Conservation (phyloP, 495 filamentous ascomycete species). For the Astrothelium macrocarpum region DNA sequence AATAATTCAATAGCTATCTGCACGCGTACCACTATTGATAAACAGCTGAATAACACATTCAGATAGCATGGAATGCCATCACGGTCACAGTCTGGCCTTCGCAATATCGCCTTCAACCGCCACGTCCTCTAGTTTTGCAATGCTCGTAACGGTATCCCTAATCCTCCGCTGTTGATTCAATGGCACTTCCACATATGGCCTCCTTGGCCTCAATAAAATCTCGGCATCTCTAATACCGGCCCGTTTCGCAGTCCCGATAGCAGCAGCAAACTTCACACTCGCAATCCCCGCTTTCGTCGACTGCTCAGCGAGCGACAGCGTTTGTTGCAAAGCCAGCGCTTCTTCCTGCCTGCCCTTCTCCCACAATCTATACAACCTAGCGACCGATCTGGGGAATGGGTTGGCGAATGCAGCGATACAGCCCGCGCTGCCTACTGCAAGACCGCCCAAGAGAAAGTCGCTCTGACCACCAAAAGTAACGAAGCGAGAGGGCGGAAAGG, state of each 20-base stretch:
- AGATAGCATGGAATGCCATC: not conserved
- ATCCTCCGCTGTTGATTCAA: constrained; percentile 20
- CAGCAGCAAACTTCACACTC: constrained; percentile 52
- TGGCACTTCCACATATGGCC: constrained; percentile 43
- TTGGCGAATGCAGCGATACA: constrained; percentile 59
- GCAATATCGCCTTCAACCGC: not conserved
- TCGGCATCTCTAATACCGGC: constrained; percentile 47
- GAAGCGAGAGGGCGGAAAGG: constrained; percentile 46
- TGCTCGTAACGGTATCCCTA: not conserved
- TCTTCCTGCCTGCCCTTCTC: constrained; percentile 39
- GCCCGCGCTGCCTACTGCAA: constrained; percentile 48
- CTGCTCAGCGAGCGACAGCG: constrained; percentile 42
- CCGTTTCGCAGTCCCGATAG: constrained; percentile 41
- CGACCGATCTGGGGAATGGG: constrained; percentile 48
- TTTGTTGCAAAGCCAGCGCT: constrained; percentile 45
- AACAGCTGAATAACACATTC: not conserved
- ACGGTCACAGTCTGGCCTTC: not conserved
- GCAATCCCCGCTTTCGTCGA: constrained; percentile 51
- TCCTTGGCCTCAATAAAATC: constrained; percentile 45
- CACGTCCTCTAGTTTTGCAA: not conserved
- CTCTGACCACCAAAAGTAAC: constrained; percentile 57
- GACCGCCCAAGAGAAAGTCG: constrained; percentile 56
- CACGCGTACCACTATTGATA: not conserved
- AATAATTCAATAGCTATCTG: not conserved
- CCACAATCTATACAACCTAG: constrained; percentile 44